Evolutionary conservation across 179 eudicot species (phyloP), one percentile per base, ranked within the genome.

Genomic region (Silene vulgaris): DNA sequence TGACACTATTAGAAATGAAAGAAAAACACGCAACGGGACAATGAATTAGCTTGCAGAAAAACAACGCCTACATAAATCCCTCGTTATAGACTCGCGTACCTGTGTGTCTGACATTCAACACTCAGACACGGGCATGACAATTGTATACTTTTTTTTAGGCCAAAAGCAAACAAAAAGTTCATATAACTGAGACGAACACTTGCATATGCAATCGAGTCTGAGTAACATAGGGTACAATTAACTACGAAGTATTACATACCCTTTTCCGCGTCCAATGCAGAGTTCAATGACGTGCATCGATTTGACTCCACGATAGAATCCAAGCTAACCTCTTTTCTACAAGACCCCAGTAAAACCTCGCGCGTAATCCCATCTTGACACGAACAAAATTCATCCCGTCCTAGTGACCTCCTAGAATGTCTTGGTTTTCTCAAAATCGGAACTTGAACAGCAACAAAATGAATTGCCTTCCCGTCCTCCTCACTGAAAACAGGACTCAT

Each of bases 381-480:
- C 59, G 71, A 80, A 65, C 65, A 62, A 69, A 79, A 72, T 70
- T 82, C 86, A 78, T 79, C 75, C 56, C 85, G 75, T 28, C 80
- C 80, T 71, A 66, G 69, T 45, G 78, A 83, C 65, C 84, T 26
- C 52, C 88, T 82, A n/a, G 77, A 86, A 61, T 35, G 83, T 86
- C 74, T 75, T 35, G 40, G 70, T 66, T 63, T 83, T 82, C 83
- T 86, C 81, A 50, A 69, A 80, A 93, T 90, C 0, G 98, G 98
- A 23, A 93, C 89, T 77, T 93, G 93, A 84, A 89, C 93, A 21
- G 83, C 95, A 30, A 93, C 84, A 82, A 93, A 93, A 84, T 93
- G 81, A 68, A 85, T 80, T 21, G 83, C 90, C 82, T 84, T 89
- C 6, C 91, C 98, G 75, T 88, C 93, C 77, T 87, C 90, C 80